phyloP scores from a whole-genome alignment of 495 filamentous ascomycete species.

The Penicillium lividum region DNA sequence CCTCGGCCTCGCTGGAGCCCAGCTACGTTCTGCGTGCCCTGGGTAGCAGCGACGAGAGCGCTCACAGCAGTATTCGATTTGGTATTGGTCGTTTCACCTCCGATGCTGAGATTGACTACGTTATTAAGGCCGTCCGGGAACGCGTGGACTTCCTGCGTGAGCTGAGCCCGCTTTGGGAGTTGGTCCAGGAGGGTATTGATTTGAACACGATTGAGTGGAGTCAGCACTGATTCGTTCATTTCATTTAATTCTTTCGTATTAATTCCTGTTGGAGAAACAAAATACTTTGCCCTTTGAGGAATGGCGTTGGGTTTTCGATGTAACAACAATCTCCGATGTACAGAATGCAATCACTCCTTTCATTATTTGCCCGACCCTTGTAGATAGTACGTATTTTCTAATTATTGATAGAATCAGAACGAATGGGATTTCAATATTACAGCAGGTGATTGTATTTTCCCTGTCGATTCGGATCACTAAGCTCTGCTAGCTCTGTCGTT shows the following conservation, averaged over 20 bases:
- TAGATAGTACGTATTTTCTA: background rate
- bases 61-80: conserved; percentile 96
- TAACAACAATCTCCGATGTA: conserved; percentile 31
- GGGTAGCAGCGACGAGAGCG: conserved; percentile 94
- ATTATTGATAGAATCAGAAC: too few relatives aligned
- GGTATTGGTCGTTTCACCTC: conserved; percentile 97
- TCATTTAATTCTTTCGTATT: conserved; percentile 14
- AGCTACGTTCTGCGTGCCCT: conserved; percentile 93
- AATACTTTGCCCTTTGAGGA: conserved; percentile 25
- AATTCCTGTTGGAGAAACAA: conserved; percentile 22
- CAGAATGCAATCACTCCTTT: conserved; percentile 32
- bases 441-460: too few relatives aligned
- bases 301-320: conserved; percentile 35
- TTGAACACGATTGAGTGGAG: conserved; percentile 98
- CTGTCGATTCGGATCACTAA: too few relatives aligned
- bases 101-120: conserved; percentile 94
- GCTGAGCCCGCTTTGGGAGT: conserved; percentile 94
- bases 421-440: too few relatives aligned
- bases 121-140: conserved; percentile 88
- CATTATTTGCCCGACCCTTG: background rate
- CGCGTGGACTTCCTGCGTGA: conserved; percentile 91
- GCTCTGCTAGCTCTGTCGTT: too few relatives aligned
- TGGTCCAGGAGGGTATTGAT: conserved; percentile 96
- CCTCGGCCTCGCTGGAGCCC: conserved; percentile 92
- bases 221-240: conserved; percentile 53